Conservation (phyloP, 164 flowering plant species). For the Protea cynaroides region DNA sequence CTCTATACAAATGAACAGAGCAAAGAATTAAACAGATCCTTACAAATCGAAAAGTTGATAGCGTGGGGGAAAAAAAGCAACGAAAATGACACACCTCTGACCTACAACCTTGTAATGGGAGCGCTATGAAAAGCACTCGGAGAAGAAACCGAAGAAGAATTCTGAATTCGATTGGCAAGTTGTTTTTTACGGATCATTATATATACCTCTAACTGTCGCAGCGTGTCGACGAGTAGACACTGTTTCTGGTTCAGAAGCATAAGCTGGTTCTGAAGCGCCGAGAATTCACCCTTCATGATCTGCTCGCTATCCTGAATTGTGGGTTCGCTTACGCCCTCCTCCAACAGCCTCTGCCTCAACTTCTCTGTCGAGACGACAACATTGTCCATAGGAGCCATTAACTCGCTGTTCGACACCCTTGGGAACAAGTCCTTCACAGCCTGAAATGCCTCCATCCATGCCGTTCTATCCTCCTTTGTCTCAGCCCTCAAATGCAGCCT, state of each 20-base stretch:
- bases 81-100: background rate
- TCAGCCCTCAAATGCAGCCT: slow-evolving; percentile 84
- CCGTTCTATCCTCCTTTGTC: slow-evolving; percentile 58
- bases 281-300: slow-evolving; percentile 48
- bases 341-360: slow-evolving; percentile 62
- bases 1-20: no score
- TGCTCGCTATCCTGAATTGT: slow-evolving; percentile 61
- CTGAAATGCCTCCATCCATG: slow-evolving; percentile 91
- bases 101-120: slow-evolving; percentile 4
- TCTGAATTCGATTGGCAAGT: slow-evolving; percentile 13
- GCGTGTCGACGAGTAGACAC: slow-evolving; percentile 59
- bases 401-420: slow-evolving; percentile 76
- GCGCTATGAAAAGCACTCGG: background rate
- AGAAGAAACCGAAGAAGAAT: slow-evolving; percentile 9
- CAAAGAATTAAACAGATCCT: no score
- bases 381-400: slow-evolving; percentile 46
- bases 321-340: slow-evolving; percentile 69
- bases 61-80: background rate
- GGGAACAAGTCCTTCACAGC: slow-evolving; percentile 95
- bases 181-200: slow-evolving; percentile 13
- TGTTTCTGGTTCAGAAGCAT: slow-evolving; percentile 84
- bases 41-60: no score
- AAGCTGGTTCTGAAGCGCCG: slow-evolving; percentile 51
- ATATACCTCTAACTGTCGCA: slow-evolving; percentile 90
- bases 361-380: slow-evolving; percentile 65